Evolutionary conservation across 1,139 yeast species (phyloP), one percentile per base, ranked within the genome.

Genomic region (Yamadazyma buinensis): DNA sequence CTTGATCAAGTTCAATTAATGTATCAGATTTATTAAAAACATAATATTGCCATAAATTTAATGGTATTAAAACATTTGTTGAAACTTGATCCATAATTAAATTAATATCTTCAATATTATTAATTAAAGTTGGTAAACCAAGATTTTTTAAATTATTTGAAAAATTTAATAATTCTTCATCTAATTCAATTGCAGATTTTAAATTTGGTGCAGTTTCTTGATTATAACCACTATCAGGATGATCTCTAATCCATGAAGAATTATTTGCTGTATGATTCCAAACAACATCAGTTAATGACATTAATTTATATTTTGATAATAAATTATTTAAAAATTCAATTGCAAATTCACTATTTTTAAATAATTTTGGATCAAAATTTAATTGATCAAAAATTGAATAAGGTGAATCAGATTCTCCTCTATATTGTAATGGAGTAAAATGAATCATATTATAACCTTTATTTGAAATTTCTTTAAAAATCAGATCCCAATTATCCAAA

Each of bases 391-490:
- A 83, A 35, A 92, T 85, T 4, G 96, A 85, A 53, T 90, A 92
- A 0, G 98, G 97, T 7, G 97, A 88, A 55, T 90, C 75, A 1
- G 95, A 85, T 38, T 72, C 81, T 19, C 98, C 98, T 33, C 97
- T 72, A 43, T 80, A 64, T 58, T 90, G 97, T 43, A 92, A 67
- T 0, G 98, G 98, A 2, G 97, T 88, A 55, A 92, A 92, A 62
- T 92, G 98, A 30, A 92, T 67, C 96, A 90, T 86, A 57, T 92
- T 92, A 65, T 90, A 92, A 14, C 94, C 92, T 58, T 92, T 92
- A 8, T 60, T 56, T 13, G 80, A 63, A 29, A 92, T 74, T 33
- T 75, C 72, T 4, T 58, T 53, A 40, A 92, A 83, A 39, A 85
- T 64, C 1, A 62, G 54, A 38, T 77, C 76, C 97, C 97, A 92